A percentile compares a stretch with the other conserved stretches of the same genome.
Evolutionary conservation across 164 flowering plant species (phyloP).

Genomic region (Cinnamomum micranthum): DNA sequence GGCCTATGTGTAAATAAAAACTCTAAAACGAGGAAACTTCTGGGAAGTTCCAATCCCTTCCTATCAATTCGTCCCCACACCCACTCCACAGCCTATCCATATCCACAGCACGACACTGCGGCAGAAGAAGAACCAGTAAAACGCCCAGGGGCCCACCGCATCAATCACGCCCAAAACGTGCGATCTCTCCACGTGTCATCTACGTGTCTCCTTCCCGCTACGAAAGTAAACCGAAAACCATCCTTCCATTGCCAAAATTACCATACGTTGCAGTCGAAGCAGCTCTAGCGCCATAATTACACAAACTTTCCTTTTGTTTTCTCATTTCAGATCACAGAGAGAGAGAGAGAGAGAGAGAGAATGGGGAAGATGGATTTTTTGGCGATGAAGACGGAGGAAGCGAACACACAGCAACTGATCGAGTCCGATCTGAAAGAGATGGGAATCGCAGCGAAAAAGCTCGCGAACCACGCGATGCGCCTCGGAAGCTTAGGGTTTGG

Average conservation of each 20-base stretch:
- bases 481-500: constrained; percentile 62
- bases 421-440: constrained; percentile 58
- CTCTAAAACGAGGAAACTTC: too few species aligned
- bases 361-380: constrained; percentile 41
- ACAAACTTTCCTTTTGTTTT: too few species aligned
- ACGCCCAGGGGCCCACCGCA: background rate
- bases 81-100: background rate
- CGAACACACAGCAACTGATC: constrained; percentile 24
- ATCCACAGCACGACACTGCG: background rate
- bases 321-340: background rate
- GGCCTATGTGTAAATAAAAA: too few species aligned
- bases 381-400: constrained; percentile 58
- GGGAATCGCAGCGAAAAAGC: constrained; percentile 47
- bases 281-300: background rate
- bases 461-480: constrained; percentile 53
- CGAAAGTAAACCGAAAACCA: background rate
- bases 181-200: background rate
- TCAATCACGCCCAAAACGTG: too few species aligned
- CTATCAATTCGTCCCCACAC: too few species aligned
- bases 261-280: background rate
- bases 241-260: too few species aligned
- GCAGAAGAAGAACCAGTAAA: background rate
- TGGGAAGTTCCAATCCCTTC: background rate
- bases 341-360: background rate
- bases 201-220: background rate